Evolutionary conservation across 805 yeast species (phyloP).

Genomic region (Sungouiella blattae): DNA sequence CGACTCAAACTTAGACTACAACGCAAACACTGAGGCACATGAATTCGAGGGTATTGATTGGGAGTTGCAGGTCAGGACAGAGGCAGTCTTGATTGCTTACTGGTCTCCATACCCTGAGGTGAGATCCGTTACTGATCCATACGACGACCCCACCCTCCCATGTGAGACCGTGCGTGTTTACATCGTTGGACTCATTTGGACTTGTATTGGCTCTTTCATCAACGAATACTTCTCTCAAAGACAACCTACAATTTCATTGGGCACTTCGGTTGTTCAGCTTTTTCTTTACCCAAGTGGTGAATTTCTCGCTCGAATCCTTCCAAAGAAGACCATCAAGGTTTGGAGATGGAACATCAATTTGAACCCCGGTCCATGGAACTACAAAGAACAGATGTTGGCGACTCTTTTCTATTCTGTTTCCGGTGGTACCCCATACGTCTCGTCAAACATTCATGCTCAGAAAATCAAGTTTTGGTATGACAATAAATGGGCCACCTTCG

Average conservation of each 20-base stretch:
- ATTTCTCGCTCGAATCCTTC: conserved; percentile 39
- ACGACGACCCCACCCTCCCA: conserved; percentile 31
- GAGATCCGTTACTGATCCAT: conserved; percentile 38
- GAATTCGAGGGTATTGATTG: conserved; percentile 12
- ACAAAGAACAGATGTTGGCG: conserved; percentile 64
- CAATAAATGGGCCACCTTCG: conserved; percentile 23
- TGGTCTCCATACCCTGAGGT: conserved; percentile 43
- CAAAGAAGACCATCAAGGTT: conserved; percentile 32
- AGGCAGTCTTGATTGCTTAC: conserved; percentile 36
- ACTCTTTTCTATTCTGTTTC: conserved; percentile 42
- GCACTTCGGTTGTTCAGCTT: conserved; percentile 13
- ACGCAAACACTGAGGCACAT: too few relatives aligned
- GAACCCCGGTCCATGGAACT: conserved; percentile 64
- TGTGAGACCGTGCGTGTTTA: conserved; percentile 37
- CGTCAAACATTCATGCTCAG: conserved; percentile 25
- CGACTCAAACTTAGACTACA: too few relatives aligned
- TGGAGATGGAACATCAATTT: conserved; percentile 37
- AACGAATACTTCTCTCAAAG: conserved; percentile 16
- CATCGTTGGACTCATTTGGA: conserved; percentile 16
- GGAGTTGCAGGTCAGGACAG: conserved; percentile 32
- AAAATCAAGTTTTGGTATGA: conserved; percentile 15
- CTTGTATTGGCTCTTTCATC: conserved; percentile 26
- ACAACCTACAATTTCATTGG: conserved; percentile 13
- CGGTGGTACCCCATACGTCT: conserved; percentile 24
- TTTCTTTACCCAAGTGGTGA: conserved; percentile 25